These are phyloP conservation scores for Cladosporium austrohemisphaericum DNA, from an alignment of 2,329 filamentous ascomycete genomes.

Conservation along the genomic window DNA sequence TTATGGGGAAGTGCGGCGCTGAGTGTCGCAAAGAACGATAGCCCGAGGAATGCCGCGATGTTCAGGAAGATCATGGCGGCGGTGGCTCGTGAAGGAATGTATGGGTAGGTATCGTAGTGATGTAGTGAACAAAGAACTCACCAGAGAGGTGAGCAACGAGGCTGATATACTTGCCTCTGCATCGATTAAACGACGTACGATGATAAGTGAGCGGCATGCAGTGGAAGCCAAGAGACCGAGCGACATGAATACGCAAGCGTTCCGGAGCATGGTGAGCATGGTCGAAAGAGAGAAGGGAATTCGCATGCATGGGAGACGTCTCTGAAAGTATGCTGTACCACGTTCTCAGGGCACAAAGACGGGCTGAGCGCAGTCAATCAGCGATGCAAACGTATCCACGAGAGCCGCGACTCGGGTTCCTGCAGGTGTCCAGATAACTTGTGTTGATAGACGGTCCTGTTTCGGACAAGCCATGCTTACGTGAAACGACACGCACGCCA, in stretches of 20 bases:
- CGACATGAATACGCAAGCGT: slow-evolving; percentile 8
- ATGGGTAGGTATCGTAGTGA: too few species aligned
- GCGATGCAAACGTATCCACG: not conserved
- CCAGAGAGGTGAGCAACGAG: too few species aligned
- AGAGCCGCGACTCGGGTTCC: slow-evolving; percentile 7
- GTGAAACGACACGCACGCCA: not conserved
- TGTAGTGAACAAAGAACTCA: too few species aligned
- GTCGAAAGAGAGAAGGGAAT: slow-evolving; percentile 1
- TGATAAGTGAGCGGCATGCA: not conserved
- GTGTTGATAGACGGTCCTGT: not conserved
- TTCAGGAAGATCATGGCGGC: not conserved
- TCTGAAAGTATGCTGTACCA: slow-evolving; percentile 5
- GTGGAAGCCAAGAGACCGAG: not conserved
- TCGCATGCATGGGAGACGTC: not conserved
- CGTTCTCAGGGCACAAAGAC: not conserved
- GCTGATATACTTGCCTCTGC: too few species aligned
- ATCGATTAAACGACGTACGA: too few species aligned
- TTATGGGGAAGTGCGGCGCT: not conserved
- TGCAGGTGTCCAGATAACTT: not conserved
- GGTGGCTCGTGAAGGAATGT: not conserved
- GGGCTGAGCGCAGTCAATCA: not conserved
- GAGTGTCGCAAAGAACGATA: slow-evolving; percentile 8
- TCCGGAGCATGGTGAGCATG: slow-evolving; percentile 1
- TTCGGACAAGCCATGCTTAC: not conserved
- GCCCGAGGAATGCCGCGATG: not conserved